These are phyloP conservation scores for Psilocybe cyanescens DNA, from an alignment of 768 basidiomycete species.

Conservation along the genomic window DNA sequence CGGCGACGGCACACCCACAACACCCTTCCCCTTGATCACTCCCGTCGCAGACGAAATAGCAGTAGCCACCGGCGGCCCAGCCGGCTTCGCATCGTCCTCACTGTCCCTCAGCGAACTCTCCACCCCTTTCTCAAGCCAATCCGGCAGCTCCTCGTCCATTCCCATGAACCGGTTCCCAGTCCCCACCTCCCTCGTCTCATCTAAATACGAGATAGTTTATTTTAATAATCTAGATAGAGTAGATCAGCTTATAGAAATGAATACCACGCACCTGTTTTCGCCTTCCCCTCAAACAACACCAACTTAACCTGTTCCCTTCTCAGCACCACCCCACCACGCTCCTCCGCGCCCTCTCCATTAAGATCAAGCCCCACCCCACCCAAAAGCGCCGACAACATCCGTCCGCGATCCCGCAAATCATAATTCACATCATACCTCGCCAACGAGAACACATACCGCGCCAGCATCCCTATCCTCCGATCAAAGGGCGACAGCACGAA, in stretches of 20 bases:
- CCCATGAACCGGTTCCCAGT: conserved; percentile 53
- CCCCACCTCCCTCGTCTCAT: conserved; percentile 68
- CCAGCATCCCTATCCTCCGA: conserved; percentile 53
- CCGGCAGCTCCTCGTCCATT: conserved; percentile 63
- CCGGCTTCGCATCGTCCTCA: conserved; percentile 50
- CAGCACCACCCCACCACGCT: conserved; percentile 63
- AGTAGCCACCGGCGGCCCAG: conserved; percentile 34
- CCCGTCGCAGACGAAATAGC: conserved; percentile 42
- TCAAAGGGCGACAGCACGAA: conserved; percentile 67
- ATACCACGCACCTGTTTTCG: conserved; percentile 40
- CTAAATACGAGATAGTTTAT: neutral
- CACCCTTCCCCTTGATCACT: conserved; percentile 18
- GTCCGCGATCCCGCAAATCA: conserved; percentile 88
- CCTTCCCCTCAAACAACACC: conserved; percentile 81
- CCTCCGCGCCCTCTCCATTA: conserved; percentile 44
- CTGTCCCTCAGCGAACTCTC: conserved; percentile 76
- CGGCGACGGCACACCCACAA: conserved; percentile 34
- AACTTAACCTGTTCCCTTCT: conserved; percentile 81
- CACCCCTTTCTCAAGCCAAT: conserved; percentile 89
- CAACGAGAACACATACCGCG: conserved; percentile 76
- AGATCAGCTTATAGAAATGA: conserved; percentile 29
- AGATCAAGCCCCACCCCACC: conserved; percentile 45
- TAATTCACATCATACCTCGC: conserved; percentile 89
- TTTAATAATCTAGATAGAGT: neutral
- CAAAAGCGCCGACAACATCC: conserved; percentile 77